Evolutionary conservation across 2,329 filamentous ascomycete genomes (phyloP), one percentile per base, ranked within the genome.

Genomic region (Dactylellina parvicollis): DNA sequence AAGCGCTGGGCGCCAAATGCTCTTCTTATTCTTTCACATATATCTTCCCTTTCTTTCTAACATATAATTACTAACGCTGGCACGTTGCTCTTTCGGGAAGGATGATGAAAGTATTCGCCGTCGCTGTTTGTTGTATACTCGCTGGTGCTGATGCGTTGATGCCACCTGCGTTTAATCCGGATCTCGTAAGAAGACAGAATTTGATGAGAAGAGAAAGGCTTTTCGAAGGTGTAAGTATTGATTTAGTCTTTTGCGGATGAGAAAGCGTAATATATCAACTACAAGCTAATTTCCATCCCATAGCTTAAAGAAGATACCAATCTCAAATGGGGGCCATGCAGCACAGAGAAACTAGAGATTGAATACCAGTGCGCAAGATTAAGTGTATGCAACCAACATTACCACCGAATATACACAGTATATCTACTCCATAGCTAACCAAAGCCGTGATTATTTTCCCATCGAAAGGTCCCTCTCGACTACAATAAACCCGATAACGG

Each of bases 401-500:
- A 61, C 9, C 20, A 7, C n/a, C n/a, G 5, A 10, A 38, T 32
- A 20, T 46, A n/a, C 22, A 18, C 30, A 12, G 4, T 2, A 32
- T 16, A 18, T 1, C 8, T 49, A 5, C 22, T 26, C 4, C 22
- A 26, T 4, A 36, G 9, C 9, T 49, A 26, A 24, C 81, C 59
- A 77, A n/a, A n/a, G n/a, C n/a, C 78, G 67, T 84, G 83, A 76
- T 81, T 83, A 49, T 79, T 82, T 26, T 79, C 84, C 8, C 83
- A 28, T 79, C 84, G 5, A 82, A 81, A n/a, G 81, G 84, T 10
- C 22, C 82, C 83, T 5, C 83, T 84, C 80, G 83, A 84, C 75
- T 84, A 84, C 72, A 77, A 80, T 69, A 80, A 81, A 14, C 82
- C 82, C 4, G 69, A 83, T 34, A 80, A 81, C 65, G 77, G 61